Evolutionary conservation across 805 yeast species (phyloP), one percentile per base, ranked within the genome.

Genomic region (Tetrapisispora namnaoensis): DNA sequence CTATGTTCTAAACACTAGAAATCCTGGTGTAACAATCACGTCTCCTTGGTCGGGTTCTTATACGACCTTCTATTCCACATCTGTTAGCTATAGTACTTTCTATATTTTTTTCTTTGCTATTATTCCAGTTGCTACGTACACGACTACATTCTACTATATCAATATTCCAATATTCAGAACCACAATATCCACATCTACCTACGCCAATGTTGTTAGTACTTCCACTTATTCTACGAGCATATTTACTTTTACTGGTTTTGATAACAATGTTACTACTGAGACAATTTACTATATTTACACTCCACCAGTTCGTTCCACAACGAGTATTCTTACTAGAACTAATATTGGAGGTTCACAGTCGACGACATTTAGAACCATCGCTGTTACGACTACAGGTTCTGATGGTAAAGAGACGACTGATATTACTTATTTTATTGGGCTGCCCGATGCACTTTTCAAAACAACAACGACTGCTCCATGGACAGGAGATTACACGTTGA

Each of bases 241-340:
- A 20, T 20, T 47, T 13, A 52, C 53, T 0, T 44, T 27, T 30
- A 54, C 55, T 6, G 57, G 54, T 21, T 21, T 20, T 11, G 51
- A 52, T 36, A 52, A 50, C 13, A 38, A 42, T 28, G 37, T 37
- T 4, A 52, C 53, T 17, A 50, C 51, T 20, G 45, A 49, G 38
- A 54, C 57, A 1, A 43, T 50, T 30, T 53, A 48, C 30, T 43
- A 42, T 21, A 43, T 54, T 32, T 48, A 49, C 24, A 50, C 53
- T 10, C 57, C 57, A 17, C 27, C 37, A 10, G 18, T 22, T 22
- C 30, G 32, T 5, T 17, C 45, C 17, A 34, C 39, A 16, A 21
- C 28, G 3, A 35, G 37, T 5, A 35, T 30, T n/a, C 20, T 20
- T 13, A 42, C 45, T 2, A 22, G 32, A 42, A 35, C 37, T 4